A percentile compares a stretch with the other conserved stretches of the same genome.
Conservation (phyloP, 768 basidiomycete species). For the Auricularia heimuer region DNA sequence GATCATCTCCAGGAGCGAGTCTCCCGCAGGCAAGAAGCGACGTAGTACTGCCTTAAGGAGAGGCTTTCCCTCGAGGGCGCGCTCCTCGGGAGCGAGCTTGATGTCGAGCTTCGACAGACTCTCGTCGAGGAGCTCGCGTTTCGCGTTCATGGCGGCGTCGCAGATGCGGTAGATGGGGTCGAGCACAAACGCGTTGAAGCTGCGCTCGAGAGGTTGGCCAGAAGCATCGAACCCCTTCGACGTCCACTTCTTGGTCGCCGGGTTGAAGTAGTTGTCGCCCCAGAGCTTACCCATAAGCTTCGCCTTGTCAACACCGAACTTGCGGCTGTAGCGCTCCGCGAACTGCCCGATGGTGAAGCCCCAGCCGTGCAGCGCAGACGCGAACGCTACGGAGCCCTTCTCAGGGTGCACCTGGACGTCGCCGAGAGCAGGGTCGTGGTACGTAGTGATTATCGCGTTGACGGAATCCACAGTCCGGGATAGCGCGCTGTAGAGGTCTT, state of each 20-base stretch:
- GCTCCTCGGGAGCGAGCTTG: slow-evolving; percentile 34
- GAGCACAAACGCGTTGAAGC: slow-evolving; percentile 44
- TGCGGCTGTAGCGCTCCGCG: slow-evolving; percentile 39
- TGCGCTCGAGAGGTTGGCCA: slow-evolving; percentile 34
- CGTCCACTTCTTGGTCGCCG: slow-evolving; percentile 45
- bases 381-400: slow-evolving; percentile 42
- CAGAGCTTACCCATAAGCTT: slow-evolving; percentile 42
- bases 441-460: slow-evolving; percentile 44
- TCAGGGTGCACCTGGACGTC: slow-evolving; percentile 43
- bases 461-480: slow-evolving; percentile 42
- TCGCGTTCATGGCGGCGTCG: slow-evolving; percentile 43
- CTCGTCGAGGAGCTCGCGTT: slow-evolving; percentile 34
- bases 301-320: slow-evolving; percentile 42
- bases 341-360: slow-evolving; percentile 44
- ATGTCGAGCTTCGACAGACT: slow-evolving; percentile 42
- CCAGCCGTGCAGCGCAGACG: slow-evolving; percentile 45
- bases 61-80: slow-evolving; percentile 40
- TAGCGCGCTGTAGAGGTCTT: slow-evolving; percentile 43
- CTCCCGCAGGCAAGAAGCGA: slow-evolving; percentile 44
- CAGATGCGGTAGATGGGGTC: slow-evolving; percentile 46
- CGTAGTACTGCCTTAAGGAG: slow-evolving; percentile 42
- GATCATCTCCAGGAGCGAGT: slow-evolving; percentile 44
- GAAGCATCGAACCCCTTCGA: slow-evolving; percentile 31
- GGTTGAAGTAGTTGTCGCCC: slow-evolving; percentile 49
- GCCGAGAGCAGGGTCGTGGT: slow-evolving; percentile 36